Evolutionary conservation across 2,329 filamentous ascomycete genomes (phyloP).

Genomic region (Helotiales sp.): DNA sequence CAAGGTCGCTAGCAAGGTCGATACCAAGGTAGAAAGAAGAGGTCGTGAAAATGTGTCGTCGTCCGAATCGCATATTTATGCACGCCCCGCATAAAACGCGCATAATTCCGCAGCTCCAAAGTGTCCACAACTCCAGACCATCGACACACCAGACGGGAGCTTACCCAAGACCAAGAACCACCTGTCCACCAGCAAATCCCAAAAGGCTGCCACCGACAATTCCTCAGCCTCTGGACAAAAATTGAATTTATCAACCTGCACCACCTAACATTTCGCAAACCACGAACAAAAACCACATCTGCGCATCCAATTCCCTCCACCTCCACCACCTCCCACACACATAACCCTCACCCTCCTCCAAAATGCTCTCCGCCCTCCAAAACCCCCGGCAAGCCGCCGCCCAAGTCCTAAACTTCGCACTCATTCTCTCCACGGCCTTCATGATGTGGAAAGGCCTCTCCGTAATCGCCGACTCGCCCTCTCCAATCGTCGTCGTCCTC

Average conservation of each 20-base stretch:
- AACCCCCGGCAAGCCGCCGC: slow-evolving; percentile 69
- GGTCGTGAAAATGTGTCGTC: no score
- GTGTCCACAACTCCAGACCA: slow-evolving; percentile 36
- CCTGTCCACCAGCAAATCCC: slow-evolving; percentile 27
- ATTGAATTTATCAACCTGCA: neutral
- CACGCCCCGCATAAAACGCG: slow-evolving; percentile 18
- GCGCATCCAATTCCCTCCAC: neutral
- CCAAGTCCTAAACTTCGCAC: slow-evolving; percentile 73
- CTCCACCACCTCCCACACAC: neutral
- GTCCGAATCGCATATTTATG: neutral
- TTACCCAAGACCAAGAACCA: slow-evolving; percentile 11
- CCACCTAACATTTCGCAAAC: neutral
- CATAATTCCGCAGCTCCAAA: slow-evolving; percentile 21
- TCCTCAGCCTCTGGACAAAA: neutral
- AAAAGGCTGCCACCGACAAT: slow-evolving; percentile 17
- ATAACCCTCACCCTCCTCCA: slow-evolving; percentile 12
- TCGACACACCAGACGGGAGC: neutral
- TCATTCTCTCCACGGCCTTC: slow-evolving; percentile 74
- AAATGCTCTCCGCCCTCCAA: slow-evolving; percentile 61
- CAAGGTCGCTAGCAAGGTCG: no score
- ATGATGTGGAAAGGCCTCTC: slow-evolving; percentile 77
- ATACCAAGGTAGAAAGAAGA: no score
- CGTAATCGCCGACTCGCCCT: slow-evolving; percentile 63
- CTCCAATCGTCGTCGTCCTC: slow-evolving; percentile 65
- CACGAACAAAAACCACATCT: neutral